phyloP scores from a whole-genome alignment of 176 grass and related monocot species.

The Lolium rigidum region DNA sequence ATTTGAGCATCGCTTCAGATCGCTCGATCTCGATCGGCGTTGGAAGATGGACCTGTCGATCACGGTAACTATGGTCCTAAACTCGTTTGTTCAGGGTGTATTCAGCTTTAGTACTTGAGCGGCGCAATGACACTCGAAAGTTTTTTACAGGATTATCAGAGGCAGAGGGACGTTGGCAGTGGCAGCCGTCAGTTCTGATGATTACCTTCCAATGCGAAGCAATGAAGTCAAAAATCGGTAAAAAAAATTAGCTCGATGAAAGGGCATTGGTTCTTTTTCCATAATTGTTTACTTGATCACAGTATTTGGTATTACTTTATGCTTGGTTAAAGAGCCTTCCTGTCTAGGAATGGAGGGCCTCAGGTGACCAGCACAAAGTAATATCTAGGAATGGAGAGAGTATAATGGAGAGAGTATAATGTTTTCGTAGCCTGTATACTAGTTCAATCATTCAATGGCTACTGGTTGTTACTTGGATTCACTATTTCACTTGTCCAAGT shows the following conservation, averaged over 20 bases:
- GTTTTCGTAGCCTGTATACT: background rate
- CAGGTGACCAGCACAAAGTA: too few relatives aligned
- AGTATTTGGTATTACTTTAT: background rate
- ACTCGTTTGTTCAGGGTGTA: background rate
- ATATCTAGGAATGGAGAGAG: too few relatives aligned
- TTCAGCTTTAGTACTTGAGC: background rate
- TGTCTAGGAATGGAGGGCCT: too few relatives aligned
- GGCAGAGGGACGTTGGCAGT: slow-evolving; percentile 48
- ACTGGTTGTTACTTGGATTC: background rate
- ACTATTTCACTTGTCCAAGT: background rate
- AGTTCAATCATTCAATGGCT: background rate
- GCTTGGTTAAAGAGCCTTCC: background rate
- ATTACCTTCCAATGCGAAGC: slow-evolving; percentile 93
- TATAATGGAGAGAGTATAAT: background rate
- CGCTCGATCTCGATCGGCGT: background rate
- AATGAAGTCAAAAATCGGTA: slow-evolving; percentile 85
- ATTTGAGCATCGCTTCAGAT: background rate
- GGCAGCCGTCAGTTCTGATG: slow-evolving; percentile 58
- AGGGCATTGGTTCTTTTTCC: background rate
- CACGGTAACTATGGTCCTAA: slow-evolving; percentile 1
- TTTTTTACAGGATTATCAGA: slow-evolving; percentile 52
- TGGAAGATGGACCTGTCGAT: background rate
- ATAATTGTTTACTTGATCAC: background rate
- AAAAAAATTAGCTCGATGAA: background rate
- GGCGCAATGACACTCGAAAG: background rate